These are phyloP conservation scores for Hibiscus trionum DNA, from an alignment of 345 rosid species.

Conservation along the genomic window DNA sequence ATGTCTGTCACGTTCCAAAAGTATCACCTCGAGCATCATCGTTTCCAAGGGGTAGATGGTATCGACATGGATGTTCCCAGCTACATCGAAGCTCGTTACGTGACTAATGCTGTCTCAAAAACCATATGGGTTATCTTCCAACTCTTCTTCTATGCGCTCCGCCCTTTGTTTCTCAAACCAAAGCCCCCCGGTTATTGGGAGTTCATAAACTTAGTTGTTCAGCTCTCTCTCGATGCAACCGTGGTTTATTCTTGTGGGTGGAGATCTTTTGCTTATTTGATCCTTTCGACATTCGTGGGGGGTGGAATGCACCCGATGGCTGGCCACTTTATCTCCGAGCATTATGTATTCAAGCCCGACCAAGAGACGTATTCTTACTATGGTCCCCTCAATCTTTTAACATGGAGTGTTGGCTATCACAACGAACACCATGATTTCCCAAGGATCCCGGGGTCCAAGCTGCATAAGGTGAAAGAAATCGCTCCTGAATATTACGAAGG, in stretches of 20 bases:
- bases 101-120: constrained; percentile 47
- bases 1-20: constrained; percentile 88
- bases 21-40: constrained; percentile 86
- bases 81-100: constrained; percentile 50
- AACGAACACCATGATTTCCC: constrained; percentile 95
- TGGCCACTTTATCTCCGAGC: constrained; percentile 87
- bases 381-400: constrained; percentile 67
- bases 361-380: constrained; percentile 91
- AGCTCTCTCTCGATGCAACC: constrained; percentile 44
- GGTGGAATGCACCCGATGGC: constrained; percentile 94
- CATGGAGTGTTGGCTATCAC: constrained; percentile 83
- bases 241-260: constrained; percentile 60
- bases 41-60: constrained; percentile 84
- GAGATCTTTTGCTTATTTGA: constrained; percentile 61
- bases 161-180: constrained; percentile 73
- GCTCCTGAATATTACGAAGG: constrained; percentile 68
- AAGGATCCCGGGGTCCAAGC: constrained; percentile 65
- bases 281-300: constrained; percentile 84
- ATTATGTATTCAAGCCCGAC: constrained; percentile 53
- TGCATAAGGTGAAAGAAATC: constrained; percentile 27
- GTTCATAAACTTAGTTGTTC: constrained; percentile 47
- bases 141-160: constrained; percentile 83
- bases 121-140: constrained; percentile 72
- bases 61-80: constrained; percentile 81
- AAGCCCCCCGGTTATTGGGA: constrained; percentile 88